These are phyloP conservation scores for Pleurotus tuoliensis DNA, from an alignment of 768 basidiomycete species.

Conservation along the genomic window DNA sequence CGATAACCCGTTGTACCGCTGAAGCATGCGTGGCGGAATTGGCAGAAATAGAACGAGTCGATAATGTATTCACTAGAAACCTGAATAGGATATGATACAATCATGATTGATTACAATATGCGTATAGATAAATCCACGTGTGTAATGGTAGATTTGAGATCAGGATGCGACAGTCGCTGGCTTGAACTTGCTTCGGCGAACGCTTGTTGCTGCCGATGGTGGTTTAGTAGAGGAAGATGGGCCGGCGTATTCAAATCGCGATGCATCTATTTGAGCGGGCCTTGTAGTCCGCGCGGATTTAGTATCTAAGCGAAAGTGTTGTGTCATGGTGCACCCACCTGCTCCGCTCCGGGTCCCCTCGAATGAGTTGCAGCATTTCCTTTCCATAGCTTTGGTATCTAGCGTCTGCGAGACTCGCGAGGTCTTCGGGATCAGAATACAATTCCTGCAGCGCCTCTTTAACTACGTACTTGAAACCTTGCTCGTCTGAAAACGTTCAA, in stretches of 20 bases:
- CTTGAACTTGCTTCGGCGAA: not conserved
- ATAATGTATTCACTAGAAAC: not conserved
- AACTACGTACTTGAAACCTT: slow-evolving; percentile 34
- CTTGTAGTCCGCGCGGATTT: not conserved
- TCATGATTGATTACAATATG: not conserved
- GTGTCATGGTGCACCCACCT: not conserved
- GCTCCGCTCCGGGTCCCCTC: slow-evolving; percentile 19
- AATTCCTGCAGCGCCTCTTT: slow-evolving; percentile 38
- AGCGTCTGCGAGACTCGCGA: slow-evolving; percentile 26
- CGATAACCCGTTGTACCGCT: not conserved
- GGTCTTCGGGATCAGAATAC: slow-evolving; percentile 42
- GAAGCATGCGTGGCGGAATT: not conserved
- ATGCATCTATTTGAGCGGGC: not conserved
- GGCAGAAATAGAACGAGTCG: not conserved
- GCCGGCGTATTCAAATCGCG: not conserved
- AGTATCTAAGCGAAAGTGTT: not conserved
- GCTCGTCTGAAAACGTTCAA: slow-evolving; percentile 24
- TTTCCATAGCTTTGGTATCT: slow-evolving; percentile 30
- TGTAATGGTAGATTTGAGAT: too few relatives aligned
- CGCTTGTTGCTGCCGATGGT: not conserved
- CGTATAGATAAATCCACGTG: not conserved
- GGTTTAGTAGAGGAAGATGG: not conserved
- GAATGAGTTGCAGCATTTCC: slow-evolving; percentile 35
- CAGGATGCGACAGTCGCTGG: not conserved
- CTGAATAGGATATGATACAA: not conserved